phyloP scores from a whole-genome alignment of 805 yeast species.

The Myxozyma neglecta region DNA sequence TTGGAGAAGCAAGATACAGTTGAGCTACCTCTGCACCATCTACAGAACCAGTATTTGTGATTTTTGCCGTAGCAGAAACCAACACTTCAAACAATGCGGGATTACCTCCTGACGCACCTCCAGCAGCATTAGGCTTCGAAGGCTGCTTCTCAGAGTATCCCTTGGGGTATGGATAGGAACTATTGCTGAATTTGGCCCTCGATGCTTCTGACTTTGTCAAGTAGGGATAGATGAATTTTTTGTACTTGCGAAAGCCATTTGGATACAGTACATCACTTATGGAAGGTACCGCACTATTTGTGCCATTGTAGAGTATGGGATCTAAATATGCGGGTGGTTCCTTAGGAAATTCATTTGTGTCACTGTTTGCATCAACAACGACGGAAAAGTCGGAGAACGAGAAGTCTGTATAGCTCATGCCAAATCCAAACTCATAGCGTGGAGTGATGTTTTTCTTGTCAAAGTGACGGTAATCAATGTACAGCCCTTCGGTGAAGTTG shows the following conservation, averaged over 20 bases:
- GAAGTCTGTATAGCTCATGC: conserved; percentile 55
- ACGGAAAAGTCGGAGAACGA: conserved; percentile 44
- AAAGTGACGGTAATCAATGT: conserved; percentile 58
- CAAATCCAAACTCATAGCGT: conserved; percentile 62
- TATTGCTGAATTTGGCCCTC: conserved; percentile 8
- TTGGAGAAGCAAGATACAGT: conserved; percentile 54
- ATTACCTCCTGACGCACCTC: conserved; percentile 61
- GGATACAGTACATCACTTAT: conserved; percentile 42
- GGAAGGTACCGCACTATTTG: conserved; percentile 35
- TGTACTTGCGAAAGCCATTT: conserved; percentile 39
- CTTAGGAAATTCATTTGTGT: conserved; percentile 39
- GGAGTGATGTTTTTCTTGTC: conserved; percentile 58
- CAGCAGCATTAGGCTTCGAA: conserved; percentile 36
- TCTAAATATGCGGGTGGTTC: conserved; percentile 5
- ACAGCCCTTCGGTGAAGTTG: conserved; percentile 46
- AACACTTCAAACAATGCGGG: conserved; percentile 58
- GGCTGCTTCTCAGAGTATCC: conserved; percentile 42
- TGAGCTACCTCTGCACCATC: conserved; percentile 55
- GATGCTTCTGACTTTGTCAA: conserved; percentile 7
- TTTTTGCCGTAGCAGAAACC: conserved; percentile 48
- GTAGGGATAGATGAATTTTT: conserved; percentile 35
- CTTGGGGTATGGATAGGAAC: conserved; percentile 43
- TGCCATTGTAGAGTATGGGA: not conserved
- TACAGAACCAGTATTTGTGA: conserved; percentile 51
- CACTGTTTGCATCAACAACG: conserved; percentile 46